phyloP scores from a whole-genome alignment of 805 yeast genomes.

The Scheffersomyces ergatensis region DNA sequence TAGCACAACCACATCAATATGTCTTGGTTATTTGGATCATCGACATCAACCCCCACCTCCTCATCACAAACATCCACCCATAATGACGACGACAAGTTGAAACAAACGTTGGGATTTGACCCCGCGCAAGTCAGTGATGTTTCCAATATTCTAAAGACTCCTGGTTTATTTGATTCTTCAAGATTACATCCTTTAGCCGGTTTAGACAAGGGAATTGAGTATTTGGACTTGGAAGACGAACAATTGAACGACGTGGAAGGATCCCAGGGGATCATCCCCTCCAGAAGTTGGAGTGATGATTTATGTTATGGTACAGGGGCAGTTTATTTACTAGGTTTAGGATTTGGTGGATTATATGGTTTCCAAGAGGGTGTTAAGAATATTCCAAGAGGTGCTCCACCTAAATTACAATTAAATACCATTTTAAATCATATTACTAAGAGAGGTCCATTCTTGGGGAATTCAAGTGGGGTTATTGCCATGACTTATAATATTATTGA shows the following conservation, averaged over 20 bases:
- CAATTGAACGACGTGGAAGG: conserved; percentile 75
- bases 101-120: conserved; percentile 56
- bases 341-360: conserved; percentile 88
- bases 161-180: conserved; percentile 54
- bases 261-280: conserved; percentile 85
- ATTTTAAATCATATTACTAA: conserved; percentile 88
- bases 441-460: conserved; percentile 95
- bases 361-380: conserved; percentile 79
- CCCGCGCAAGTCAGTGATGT: conserved; percentile 64
- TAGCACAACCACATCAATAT: not conserved
- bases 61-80: conserved; percentile 6
- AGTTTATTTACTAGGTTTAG: conserved; percentile 81
- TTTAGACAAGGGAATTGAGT: conserved; percentile 84
- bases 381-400: conserved; percentile 73
- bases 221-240: conserved; percentile 82
- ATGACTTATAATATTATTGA: conserved; percentile 83
- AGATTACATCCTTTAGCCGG: conserved; percentile 91
- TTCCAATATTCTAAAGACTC: conserved; percentile 56
- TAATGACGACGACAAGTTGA: conserved; percentile 10
- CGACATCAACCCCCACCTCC: not conserved
- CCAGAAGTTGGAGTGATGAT: conserved; percentile 98
- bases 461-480: conserved; percentile 92
- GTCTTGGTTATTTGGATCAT: conserved; percentile 49
- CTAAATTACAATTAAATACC: conserved; percentile 83
- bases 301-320: conserved; percentile 98